phyloP scores from a whole-genome alignment of 1,284 basidiomycete genomes.

The Omphalotus olearius region DNA sequence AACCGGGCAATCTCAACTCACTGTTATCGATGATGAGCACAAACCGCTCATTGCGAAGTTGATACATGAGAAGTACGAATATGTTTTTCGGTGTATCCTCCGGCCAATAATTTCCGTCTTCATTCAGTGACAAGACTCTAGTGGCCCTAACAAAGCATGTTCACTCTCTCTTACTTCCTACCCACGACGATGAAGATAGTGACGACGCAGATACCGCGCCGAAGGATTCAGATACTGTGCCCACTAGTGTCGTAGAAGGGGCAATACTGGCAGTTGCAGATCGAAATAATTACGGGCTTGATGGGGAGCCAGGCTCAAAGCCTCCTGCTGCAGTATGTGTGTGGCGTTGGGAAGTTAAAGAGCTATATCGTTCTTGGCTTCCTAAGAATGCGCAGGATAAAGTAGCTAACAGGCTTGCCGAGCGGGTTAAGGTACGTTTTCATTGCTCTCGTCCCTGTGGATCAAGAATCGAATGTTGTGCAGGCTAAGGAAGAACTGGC shows the following conservation, averaged over 20 bases:
- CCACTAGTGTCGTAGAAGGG: slow-evolving; percentile 50
- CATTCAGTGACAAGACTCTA: slow-evolving; percentile 63
- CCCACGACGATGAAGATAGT: slow-evolving; percentile 33
- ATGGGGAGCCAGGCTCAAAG: slow-evolving; percentile 44
- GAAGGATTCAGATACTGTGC: slow-evolving; percentile 29
- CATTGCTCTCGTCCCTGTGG: not conserved
- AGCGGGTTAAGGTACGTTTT: slow-evolving; percentile 59
- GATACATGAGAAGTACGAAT: slow-evolving; percentile 70
- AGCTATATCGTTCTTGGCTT: slow-evolving; percentile 55
- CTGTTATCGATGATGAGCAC: slow-evolving; percentile 60
- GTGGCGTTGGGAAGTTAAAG: slow-evolving; percentile 88
- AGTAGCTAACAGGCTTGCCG: slow-evolving; percentile 55
- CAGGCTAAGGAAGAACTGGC: slow-evolving; percentile 62
- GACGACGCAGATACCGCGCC: slow-evolving; percentile 1
- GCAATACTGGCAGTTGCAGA: slow-evolving; percentile 56
- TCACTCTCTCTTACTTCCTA: slow-evolving; percentile 40
- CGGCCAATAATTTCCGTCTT: slow-evolving; percentile 3
- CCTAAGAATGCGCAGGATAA: slow-evolving; percentile 69
- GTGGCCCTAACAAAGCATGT: slow-evolving; percentile 59
- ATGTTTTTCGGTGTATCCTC: not conserved
- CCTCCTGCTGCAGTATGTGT: slow-evolving; percentile 58
- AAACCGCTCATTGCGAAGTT: slow-evolving; percentile 75
- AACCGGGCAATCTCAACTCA: slow-evolving; percentile 43
- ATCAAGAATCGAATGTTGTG: not conserved
- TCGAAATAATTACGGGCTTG: slow-evolving; percentile 74